A percentile compares a stretch with the other conserved stretches of the same genome.
Evolutionary conservation across 2,329 filamentous ascomycete genomes (phyloP).

Genomic region (Neofusicoccum sp.): DNA sequence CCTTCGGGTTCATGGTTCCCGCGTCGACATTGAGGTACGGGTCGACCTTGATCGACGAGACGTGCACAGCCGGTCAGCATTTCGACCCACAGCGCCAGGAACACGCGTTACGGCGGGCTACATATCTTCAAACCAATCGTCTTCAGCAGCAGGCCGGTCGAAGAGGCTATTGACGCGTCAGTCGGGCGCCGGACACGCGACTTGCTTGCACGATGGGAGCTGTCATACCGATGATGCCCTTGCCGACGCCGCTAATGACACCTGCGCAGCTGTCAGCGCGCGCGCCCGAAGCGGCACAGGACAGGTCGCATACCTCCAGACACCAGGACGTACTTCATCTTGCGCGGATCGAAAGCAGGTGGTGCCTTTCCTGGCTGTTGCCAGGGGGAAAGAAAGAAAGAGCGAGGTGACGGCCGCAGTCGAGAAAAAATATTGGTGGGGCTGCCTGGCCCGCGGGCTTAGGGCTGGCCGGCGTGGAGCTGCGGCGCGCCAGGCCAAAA

Average conservation of each 20-base stretch:
- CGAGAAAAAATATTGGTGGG: constrained; percentile 33
- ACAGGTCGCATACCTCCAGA: constrained; percentile 65
- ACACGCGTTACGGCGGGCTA: constrained; percentile 30
- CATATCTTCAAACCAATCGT: constrained; percentile 77
- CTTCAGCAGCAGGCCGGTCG: constrained; percentile 75
- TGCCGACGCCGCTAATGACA: constrained; percentile 62
- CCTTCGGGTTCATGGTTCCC: constrained; percentile 69
- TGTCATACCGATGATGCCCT: constrained; percentile 67
- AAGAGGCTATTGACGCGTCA: constrained; percentile 59
- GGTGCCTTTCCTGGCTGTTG: constrained; percentile 43
- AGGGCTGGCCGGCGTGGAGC: constrained; percentile 11
- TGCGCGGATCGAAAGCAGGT: constrained; percentile 39
- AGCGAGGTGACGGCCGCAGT: constrained; percentile 26
- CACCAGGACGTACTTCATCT: constrained; percentile 81
- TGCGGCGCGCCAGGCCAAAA: constrained; percentile 9
- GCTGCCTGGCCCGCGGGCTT: not conserved
- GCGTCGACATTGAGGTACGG: constrained; percentile 78
- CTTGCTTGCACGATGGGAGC: constrained; percentile 18
- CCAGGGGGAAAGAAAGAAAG: constrained; percentile 48
- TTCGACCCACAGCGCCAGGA: not conserved
- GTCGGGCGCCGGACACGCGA: constrained; percentile 26
- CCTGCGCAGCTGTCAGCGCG: constrained; percentile 35
- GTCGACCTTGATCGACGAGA: constrained; percentile 70
- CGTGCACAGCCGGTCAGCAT: constrained; percentile 43
- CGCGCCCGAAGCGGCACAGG: constrained; percentile 21